These are phyloP conservation scores for Patellifolia procumbens DNA, from an alignment of 179 eudicot genomes.

Conservation along the genomic window DNA sequence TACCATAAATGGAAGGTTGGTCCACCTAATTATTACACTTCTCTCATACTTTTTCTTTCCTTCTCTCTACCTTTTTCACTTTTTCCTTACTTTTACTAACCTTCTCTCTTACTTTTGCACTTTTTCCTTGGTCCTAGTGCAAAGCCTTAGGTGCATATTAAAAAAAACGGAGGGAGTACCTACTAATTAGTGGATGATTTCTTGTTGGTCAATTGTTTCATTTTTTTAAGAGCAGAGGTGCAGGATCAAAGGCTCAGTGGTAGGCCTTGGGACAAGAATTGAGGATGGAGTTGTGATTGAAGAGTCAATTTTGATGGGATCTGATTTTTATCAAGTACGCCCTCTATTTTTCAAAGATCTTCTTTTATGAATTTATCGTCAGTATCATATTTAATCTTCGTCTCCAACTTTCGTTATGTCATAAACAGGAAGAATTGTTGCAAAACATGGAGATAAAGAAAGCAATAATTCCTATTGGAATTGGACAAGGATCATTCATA, in stretches of 20 bases:
- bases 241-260: slow-evolving; percentile 61
- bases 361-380: no score
- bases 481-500: slow-evolving; percentile 66
- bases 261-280: slow-evolving; percentile 63
- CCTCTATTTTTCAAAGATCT: no score
- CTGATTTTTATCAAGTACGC: slow-evolving; percentile 67
- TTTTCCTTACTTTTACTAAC: no score
- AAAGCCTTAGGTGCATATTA: no score
- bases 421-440: slow-evolving; percentile 42
- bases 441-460: slow-evolving; percentile 27
- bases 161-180: no score
- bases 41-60: no score
- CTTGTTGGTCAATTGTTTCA: slow-evolving; percentile 3
- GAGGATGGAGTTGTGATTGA: slow-evolving; percentile 60
- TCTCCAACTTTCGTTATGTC: background rate
- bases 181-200: background rate
- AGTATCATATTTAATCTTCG: no score
- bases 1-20: no score
- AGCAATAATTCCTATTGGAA: slow-evolving; percentile 53
- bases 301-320: slow-evolving; percentile 84
- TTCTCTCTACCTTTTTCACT: no score
- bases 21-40: no score
- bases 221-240: slow-evolving; percentile 53
- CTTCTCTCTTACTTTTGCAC: no score
- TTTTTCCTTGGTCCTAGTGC: no score